A percentile compares a stretch with the other conserved stretches of the same genome.
These are phyloP conservation scores for Phaeoacremonium minimum DNA, from an alignment of 2,329 filamentous ascomycete species.

Conservation along the genomic window DNA sequence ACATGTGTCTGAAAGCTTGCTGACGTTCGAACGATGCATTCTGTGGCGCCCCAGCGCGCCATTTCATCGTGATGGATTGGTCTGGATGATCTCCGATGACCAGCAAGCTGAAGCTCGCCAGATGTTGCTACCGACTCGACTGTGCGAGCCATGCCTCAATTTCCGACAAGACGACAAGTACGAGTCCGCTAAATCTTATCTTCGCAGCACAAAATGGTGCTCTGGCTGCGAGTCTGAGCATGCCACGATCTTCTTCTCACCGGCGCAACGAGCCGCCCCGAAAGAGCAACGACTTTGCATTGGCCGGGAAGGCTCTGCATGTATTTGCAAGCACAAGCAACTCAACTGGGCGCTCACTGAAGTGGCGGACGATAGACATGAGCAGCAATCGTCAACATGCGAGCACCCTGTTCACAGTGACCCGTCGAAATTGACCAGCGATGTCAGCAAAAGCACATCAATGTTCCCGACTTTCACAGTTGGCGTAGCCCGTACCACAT, in stretches of 20 bases:
- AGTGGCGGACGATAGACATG: not conserved
- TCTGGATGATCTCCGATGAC: not conserved
- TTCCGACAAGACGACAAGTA: not conserved
- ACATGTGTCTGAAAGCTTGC: not conserved
- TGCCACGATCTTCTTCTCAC: not conserved
- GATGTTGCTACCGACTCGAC: not conserved
- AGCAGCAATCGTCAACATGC: not conserved
- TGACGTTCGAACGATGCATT: not conserved
- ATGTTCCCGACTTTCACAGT: not conserved
- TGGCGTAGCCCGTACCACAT: not conserved
- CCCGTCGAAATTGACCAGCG: not conserved
- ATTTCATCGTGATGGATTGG: not conserved
- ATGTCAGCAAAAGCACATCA: not conserved
- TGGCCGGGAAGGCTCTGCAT: not conserved
- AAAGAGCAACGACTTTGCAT: not conserved
- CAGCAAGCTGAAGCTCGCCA: not conserved
- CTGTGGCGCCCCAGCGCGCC: not conserved
- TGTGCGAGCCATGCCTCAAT: not conserved
- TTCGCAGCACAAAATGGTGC: not conserved
- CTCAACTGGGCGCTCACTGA: not conserved
- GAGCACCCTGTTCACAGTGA: not conserved
- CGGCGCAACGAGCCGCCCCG: not conserved
- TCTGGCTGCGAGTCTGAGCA: not conserved
- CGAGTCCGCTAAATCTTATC: not conserved
- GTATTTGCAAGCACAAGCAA: not conserved